Conservation (phyloP, 1,139 yeast genomes). For the Candida buenavistaensis region DNA sequence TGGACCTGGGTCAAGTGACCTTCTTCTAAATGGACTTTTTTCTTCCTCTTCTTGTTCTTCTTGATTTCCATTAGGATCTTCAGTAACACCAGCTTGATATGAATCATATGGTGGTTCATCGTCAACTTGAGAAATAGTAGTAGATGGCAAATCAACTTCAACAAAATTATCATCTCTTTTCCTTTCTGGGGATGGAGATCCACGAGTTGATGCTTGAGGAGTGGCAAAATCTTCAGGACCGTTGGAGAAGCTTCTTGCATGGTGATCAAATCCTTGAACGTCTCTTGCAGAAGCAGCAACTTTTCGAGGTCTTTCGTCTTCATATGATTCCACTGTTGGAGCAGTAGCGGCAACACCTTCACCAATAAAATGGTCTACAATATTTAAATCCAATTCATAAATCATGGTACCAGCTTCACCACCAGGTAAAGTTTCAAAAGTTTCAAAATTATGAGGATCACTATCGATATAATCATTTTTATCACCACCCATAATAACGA, state of each 20-base stretch:
- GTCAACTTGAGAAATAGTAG: conserved; percentile 20
- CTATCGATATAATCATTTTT: conserved; percentile 54
- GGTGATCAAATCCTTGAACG: conserved; percentile 27
- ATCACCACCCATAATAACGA: conserved; percentile 92
- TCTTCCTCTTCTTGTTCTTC: conserved; percentile 1
- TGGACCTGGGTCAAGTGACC: conserved; percentile 13
- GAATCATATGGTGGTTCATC: conserved; percentile 6
- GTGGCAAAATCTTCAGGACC: conserved; percentile 47
- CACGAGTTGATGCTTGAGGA: conserved; percentile 31
- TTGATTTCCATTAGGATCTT: conserved; percentile 3
- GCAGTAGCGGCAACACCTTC: conserved; percentile 3
- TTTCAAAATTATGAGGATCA: conserved; percentile 39
- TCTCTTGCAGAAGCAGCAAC: conserved; percentile 16
- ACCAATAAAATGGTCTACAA: conserved; percentile 34
- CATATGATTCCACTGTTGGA: conserved; percentile 5
- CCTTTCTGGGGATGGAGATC: conserved; percentile 34
- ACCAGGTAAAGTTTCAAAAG: conserved; percentile 53
- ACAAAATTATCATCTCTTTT: conserved; percentile 24
- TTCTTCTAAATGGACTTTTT: conserved; percentile 10
- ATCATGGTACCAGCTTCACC: conserved; percentile 58
- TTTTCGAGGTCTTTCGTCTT: conserved; percentile 8
- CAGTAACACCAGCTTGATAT: conserved; percentile 4
- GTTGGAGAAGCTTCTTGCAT: conserved; percentile 40
- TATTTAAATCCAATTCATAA: conserved; percentile 56
- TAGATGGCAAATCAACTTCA: conserved; percentile 29